Conservation (phyloP, 176 grass and related monocot species). For the Aegilops sharonensis region DNA sequence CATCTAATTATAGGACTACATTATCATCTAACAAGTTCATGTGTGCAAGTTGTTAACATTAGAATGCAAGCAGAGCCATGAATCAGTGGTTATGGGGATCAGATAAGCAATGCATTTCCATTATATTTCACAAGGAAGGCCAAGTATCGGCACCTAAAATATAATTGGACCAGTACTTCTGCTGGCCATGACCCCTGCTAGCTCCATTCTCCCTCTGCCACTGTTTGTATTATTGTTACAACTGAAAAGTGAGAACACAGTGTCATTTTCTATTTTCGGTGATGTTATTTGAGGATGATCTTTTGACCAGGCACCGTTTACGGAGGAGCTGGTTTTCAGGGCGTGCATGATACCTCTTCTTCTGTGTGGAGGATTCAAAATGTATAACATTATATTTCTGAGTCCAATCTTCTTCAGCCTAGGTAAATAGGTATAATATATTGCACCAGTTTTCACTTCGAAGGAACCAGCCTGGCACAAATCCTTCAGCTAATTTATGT, state of each 20-base stretch:
- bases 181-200: no score
- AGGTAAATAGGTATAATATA: constrained; percentile 54
- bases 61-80: not conserved
- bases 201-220: not conserved
- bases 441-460: not conserved
- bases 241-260: not conserved
- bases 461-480: not conserved
- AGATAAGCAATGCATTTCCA: not conserved
- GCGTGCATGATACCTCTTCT: constrained; percentile 96
- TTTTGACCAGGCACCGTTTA: constrained; percentile 80
- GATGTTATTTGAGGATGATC: constrained; percentile 31
- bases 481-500: not conserved
- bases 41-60: not conserved
- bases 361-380: constrained; percentile 87
- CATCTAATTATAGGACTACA: not conserved
- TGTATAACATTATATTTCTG: constrained; percentile 70
- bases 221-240: not conserved
- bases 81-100: not conserved
- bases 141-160: not conserved
- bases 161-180: not conserved
- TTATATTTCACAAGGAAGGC: not conserved
- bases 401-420: constrained; percentile 96
- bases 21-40: not conserved
- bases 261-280: constrained; percentile 2
- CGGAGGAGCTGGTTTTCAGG: constrained; percentile 93